phyloP scores from a whole-genome alignment of 2,329 filamentous ascomycete species.

The Colletotrichum magnum region DNA sequence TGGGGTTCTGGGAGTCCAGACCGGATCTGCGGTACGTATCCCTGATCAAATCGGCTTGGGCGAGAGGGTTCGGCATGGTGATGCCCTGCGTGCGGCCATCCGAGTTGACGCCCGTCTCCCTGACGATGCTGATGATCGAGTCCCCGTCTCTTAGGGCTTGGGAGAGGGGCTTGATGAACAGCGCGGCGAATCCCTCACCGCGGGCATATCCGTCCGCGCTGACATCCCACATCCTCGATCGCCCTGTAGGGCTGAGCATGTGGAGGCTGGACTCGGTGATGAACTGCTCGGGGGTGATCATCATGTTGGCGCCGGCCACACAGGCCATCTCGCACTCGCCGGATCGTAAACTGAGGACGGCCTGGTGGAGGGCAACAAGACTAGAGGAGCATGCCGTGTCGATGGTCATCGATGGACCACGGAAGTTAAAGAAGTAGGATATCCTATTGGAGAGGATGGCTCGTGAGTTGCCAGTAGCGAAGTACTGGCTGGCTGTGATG shows the following conservation, averaged over 20 bases:
- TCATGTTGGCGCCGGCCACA: slow-evolving; percentile 50
- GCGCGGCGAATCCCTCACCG: slow-evolving; percentile 59
- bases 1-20: slow-evolving; percentile 48
- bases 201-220: slow-evolving; percentile 63
- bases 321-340: slow-evolving; percentile 51
- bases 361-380: slow-evolving; percentile 58
- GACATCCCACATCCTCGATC: slow-evolving; percentile 55
- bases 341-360: slow-evolving; percentile 52
- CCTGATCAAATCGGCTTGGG: slow-evolving; percentile 56
- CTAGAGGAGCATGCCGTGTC: slow-evolving; percentile 63
- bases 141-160: slow-evolving; percentile 58
- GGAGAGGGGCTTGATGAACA: slow-evolving; percentile 59
- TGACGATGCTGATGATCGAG: slow-evolving; percentile 53
- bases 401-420: slow-evolving; percentile 57
- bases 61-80: slow-evolving; percentile 49
- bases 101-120: slow-evolving; percentile 54
- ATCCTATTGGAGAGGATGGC: slow-evolving; percentile 57
- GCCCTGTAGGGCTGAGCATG: slow-evolving; percentile 48
- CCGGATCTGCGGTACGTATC: slow-evolving; percentile 54
- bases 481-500: slow-evolving; percentile 46
- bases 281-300: slow-evolving; percentile 40
- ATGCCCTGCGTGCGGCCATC: slow-evolving; percentile 61
- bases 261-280: slow-evolving; percentile 43
- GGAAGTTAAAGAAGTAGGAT: slow-evolving; percentile 57
- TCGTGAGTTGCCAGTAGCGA: slow-evolving; percentile 51